Evolutionary conservation across 2,329 filamentous ascomycete species (phyloP), one percentile per base, ranked within the genome.

Genomic region (Cordyceps tenuipes): DNA sequence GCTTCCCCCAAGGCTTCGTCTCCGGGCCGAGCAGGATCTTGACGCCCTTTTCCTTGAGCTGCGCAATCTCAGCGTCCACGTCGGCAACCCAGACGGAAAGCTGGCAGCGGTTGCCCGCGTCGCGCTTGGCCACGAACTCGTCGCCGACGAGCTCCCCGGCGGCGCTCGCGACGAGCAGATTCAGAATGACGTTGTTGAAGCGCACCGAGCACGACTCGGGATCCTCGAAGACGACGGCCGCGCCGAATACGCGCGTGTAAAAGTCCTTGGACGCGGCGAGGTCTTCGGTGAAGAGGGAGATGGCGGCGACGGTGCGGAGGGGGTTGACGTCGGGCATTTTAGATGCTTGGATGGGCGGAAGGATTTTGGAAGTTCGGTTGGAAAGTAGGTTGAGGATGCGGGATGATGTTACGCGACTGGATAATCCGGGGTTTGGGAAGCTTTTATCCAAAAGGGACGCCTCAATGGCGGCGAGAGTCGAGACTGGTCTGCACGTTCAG

Each of bases 221-320:
- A 50, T 63, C 59, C 34, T 64, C 59, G 50, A 60, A 59, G 47
- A 61, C 39, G 12, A 63, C 53, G 5, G 31, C 17, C 46, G 63
- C 61, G 53, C 56, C 61, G 34, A 64, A 63, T n/a, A 59, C 62
- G 53, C 43, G 29, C 53, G 53, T 56, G 43, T 56, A 48, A 48
- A 48, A 48, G 43, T 47, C 53, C 31, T 56, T 56, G 53, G 43
- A 48, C 13, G 53, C 43, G 43, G 53, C 43, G n/a, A 56, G 53
- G 53, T 59, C 49, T 21, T 62, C 60, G 23, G 61, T 61, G 41
- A 61, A 59, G 59, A 61, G 57, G 47, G 62, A 59, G 54, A 64
- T 63, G 57, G 57, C 55, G 34, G 62, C 52, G 51, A 62, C 34
- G 50, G 50, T 59, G 56, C 57, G 60, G 29, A 60, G 51, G 23